Conservation (phyloP, 257 asterid species). For the Mitragyna speciosa region DNA sequence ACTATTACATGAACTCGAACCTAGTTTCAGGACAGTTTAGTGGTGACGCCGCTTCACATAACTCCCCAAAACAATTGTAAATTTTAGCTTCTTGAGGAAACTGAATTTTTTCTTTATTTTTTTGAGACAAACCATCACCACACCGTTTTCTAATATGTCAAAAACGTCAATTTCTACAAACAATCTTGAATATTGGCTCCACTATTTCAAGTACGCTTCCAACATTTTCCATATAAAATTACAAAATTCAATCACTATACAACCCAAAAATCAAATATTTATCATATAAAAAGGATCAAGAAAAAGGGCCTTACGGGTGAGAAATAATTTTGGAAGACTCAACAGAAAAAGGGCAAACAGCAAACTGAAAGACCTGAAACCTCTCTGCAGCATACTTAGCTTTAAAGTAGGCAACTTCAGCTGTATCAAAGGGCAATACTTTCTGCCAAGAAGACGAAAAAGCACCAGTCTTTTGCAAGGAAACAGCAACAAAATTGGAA, state of each 20-base stretch:
- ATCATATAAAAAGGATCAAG: background rate
- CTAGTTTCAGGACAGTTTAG: background rate
- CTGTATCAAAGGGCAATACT: slow-evolving; percentile 67
- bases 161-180: background rate
- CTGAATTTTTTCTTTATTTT: too few species aligned
- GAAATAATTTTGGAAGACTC: slow-evolving; percentile 62
- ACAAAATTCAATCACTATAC: background rate
- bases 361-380: slow-evolving; percentile 79
- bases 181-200: background rate
- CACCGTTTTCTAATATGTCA: too few species aligned
- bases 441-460: slow-evolving; percentile 80
- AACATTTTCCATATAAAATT: background rate
- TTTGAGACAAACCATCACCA: too few species aligned
- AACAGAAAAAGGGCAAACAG: slow-evolving; percentile 82
- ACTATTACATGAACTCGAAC: background rate
- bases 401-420: slow-evolving; percentile 66
- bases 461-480: slow-evolving; percentile 66
- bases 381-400: slow-evolving; percentile 68
- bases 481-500: slow-evolving; percentile 64
- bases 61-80: too few species aligned
- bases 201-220: background rate
- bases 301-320: slow-evolving; percentile 58
- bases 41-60: too few species aligned
- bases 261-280: background rate
- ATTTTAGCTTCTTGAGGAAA: too few species aligned